A percentile compares a stretch with the other conserved stretches of the same genome.
Conservation (phyloP, 139 green algal genomes). For the Astrephomene gubernaculifera region DNA sequence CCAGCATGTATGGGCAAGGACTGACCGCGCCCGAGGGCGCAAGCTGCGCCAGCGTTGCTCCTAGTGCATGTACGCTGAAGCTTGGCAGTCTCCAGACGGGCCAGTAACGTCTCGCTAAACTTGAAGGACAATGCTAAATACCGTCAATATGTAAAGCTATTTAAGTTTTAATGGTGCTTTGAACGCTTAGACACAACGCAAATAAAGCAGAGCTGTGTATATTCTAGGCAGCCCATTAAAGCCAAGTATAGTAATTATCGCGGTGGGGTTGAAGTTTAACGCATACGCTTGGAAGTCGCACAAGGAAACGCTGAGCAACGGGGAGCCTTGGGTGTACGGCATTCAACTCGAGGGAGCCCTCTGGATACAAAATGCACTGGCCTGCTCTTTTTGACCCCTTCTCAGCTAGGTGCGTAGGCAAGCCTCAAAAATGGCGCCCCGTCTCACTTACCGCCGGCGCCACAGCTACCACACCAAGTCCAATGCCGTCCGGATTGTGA, state of each 20-base stretch:
- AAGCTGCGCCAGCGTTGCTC: slow-evolving; percentile 23
- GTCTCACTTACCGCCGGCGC: slow-evolving; percentile 80
- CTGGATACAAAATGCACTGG: too few relatives aligned
- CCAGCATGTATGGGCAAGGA: neutral
- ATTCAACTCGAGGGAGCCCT: neutral
- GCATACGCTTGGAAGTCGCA: neutral
- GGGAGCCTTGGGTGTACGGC: neutral
- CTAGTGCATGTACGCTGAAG: slow-evolving; percentile 33
- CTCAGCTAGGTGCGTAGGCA: slow-evolving; percentile 25
- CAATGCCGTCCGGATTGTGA: slow-evolving; percentile 92
- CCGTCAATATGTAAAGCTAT: neutral
- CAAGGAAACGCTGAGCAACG: neutral
- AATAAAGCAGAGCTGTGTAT: neutral
- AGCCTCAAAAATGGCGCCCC: slow-evolving; percentile 84
- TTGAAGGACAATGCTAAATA: neutral
- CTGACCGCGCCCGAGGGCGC: slow-evolving; percentile 16
- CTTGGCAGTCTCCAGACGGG: slow-evolving; percentile 1
- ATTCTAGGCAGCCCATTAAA: neutral
- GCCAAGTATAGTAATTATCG: neutral
- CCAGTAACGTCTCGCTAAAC: neutral
- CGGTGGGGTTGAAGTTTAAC: neutral
- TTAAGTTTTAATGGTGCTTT: neutral
- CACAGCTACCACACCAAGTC: slow-evolving; percentile 95
- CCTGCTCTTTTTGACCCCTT: slow-evolving; percentile 8
- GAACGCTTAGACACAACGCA: neutral